Conservation (phyloP, 177 flowering plant species). For the Vitis hybrid region DNA sequence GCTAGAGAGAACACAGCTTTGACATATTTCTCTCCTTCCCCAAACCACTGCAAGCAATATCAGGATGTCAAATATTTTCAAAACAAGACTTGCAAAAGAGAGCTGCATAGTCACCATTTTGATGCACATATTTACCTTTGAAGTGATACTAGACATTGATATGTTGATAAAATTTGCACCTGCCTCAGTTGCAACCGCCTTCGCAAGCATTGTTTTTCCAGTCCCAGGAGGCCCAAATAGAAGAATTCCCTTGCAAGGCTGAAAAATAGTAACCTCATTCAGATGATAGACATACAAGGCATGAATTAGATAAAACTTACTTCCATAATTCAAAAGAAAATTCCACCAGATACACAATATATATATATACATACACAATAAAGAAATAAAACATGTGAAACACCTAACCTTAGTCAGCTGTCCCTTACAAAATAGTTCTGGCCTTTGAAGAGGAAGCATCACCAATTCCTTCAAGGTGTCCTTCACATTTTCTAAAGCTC, state of each 20-base stretch:
- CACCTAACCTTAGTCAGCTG: slow-evolving; percentile 77
- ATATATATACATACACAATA: background rate
- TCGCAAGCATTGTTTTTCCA: slow-evolving; percentile 98
- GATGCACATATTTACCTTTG: slow-evolving; percentile 52
- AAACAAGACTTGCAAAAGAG: background rate
- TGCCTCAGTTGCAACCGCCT: slow-evolving; percentile 97
- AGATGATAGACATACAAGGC: slow-evolving; percentile 1
- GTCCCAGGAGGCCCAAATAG: slow-evolving; percentile 99
- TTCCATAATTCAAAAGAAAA: background rate
- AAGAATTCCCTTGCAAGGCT: slow-evolving; percentile 97
- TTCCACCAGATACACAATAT: background rate
- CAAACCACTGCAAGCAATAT: slow-evolving; percentile 78
- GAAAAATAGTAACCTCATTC: slow-evolving; percentile 13
- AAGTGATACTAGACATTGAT: slow-evolving; percentile 93
- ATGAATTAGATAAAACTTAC: background rate
- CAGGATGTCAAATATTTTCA: slow-evolving; percentile 6
- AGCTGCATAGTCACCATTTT: background rate
- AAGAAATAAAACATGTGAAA: background rate
- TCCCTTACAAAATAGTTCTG: slow-evolving; percentile 87
- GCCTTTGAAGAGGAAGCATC: slow-evolving; percentile 95
- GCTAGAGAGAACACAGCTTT: slow-evolving; percentile 93
- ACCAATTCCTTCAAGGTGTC: slow-evolving; percentile 94
- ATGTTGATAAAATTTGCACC: slow-evolving; percentile 97
- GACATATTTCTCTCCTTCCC: slow-evolving; percentile 93
- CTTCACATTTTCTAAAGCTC: slow-evolving; percentile 88